Evolutionary conservation across 2,329 filamentous ascomycete genomes (phyloP).

Genomic region (Didymella lethalis): DNA sequence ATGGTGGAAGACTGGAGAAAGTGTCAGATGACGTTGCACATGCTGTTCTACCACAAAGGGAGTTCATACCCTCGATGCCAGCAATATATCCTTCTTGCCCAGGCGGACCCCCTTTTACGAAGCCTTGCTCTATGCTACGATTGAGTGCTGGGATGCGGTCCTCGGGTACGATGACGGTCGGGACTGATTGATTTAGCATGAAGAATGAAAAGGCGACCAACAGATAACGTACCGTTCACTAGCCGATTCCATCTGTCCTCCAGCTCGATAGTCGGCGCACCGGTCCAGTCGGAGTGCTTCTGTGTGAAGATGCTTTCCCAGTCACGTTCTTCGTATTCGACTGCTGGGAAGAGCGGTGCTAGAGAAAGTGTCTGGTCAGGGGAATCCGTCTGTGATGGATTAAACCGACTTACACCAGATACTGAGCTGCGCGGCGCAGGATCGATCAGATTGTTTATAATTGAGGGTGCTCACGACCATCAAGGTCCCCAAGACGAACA

Average conservation of each 20-base stretch:
- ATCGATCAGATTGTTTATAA: neutral
- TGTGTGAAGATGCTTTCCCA: neutral
- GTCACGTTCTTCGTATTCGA: neutral
- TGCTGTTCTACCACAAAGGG: no score
- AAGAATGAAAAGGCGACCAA: neutral
- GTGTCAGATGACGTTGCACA: neutral
- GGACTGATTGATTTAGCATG: neutral
- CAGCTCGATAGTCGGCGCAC: neutral
- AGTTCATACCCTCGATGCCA: neutral
- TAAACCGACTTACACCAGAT: neutral
- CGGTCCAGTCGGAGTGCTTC: neutral
- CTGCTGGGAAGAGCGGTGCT: neutral
- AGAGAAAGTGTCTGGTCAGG: neutral
- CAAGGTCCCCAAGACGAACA: neutral
- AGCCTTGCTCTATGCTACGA: neutral
- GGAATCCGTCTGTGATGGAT: no score
- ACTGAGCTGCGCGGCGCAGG: neutral
- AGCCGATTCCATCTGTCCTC: neutral
- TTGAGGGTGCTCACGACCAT: neutral
- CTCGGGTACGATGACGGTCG: neutral
- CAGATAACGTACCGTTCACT: neutral
- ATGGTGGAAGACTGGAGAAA: neutral
- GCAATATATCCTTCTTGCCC: neutral
- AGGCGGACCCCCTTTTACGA: neutral
- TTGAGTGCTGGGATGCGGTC: neutral